phyloP scores from a whole-genome alignment of 768 basidiomycete species.

The Myochromella boudieri region DNA sequence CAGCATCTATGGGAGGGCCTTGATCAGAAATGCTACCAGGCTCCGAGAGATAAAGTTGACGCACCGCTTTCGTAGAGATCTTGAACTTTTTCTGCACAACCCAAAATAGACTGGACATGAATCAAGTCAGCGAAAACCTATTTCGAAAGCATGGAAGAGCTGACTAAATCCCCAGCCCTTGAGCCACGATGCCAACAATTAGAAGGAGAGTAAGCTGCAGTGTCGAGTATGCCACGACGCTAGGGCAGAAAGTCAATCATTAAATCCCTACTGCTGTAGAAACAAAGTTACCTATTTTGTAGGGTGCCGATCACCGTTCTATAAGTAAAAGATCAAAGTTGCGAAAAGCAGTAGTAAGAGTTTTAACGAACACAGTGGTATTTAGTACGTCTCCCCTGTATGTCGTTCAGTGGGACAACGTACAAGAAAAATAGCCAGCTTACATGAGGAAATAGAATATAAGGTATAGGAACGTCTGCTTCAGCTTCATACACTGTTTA shows the following conservation, averaged over 20 bases:
- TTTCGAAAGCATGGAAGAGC: constrained; percentile 16
- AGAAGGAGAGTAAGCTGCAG: constrained; percentile 66
- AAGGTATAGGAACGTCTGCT: constrained; percentile 74
- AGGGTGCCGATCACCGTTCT: constrained; percentile 73
- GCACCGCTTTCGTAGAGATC: constrained; percentile 62
- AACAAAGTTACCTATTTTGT: constrained; percentile 56
- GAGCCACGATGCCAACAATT: constrained; percentile 64
- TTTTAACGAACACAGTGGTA: constrained; percentile 59
- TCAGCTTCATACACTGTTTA: constrained; percentile 62
- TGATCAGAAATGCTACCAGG: background rate
- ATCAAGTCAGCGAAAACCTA: background rate
- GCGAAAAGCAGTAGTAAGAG: background rate
- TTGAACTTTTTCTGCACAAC: constrained; percentile 63
- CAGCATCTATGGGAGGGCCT: constrained; percentile 52
- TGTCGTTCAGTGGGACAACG: background rate
- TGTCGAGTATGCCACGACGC: constrained; percentile 71
- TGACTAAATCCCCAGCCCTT: constrained; percentile 70
- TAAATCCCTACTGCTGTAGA: background rate
- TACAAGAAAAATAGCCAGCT: constrained; percentile 20
- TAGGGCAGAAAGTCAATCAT: constrained; percentile 22
- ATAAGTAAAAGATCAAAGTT: background rate
- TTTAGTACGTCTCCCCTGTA: constrained; percentile 75
- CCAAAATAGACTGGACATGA: constrained; percentile 58
- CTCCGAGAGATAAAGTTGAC: constrained; percentile 9
- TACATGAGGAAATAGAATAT: constrained; percentile 78